Conservation (phyloP, 768 basidiomycete genomes). For the Clathrus columnatus region DNA sequence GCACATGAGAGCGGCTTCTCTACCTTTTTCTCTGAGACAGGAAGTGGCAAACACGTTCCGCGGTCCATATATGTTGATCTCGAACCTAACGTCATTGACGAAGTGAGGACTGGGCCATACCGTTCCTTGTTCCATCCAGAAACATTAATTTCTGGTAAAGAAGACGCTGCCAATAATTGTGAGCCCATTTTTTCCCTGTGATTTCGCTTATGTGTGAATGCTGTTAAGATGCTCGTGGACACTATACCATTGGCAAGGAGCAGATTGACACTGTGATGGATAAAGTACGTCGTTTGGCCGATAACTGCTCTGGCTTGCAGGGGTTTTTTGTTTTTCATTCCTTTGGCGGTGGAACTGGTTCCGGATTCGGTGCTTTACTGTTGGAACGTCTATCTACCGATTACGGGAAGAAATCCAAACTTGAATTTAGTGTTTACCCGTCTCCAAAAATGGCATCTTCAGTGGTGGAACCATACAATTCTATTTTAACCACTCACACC, state of each 20-base stretch:
- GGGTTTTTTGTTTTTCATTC: conserved; percentile 99
- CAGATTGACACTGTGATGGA: conserved; percentile 95
- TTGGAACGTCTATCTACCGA: conserved; percentile 93
- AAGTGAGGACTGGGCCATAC: conserved; percentile 88
- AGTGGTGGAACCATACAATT: conserved; percentile 98
- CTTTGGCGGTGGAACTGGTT: conserved; percentile 98
- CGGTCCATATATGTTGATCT: conserved; percentile 94
- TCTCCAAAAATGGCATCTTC: conserved; percentile 89
- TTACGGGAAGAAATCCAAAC: conserved; percentile 98
- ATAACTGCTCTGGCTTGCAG: conserved; percentile 94
- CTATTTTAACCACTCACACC: conserved; percentile 93
- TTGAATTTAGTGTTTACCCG: conserved; percentile 96
- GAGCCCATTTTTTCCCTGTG: conserved; percentile 19
- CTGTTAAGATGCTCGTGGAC: conserved; percentile 82
- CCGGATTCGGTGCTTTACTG: conserved; percentile 93
- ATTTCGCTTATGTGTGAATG: conserved; percentile 1
- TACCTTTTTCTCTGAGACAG: conserved; percentile 96
- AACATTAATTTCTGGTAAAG: conserved; percentile 93
- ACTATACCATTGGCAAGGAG: conserved; percentile 98
- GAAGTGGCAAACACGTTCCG: conserved; percentile 91
- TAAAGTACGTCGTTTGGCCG: conserved; percentile 86
- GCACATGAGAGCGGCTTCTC: conserved; percentile 80
- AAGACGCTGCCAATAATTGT: conserved; percentile 99
- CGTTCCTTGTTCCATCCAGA: conserved; percentile 96
- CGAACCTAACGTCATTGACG: conserved; percentile 92